Evolutionary conservation across 2,329 filamentous ascomycete species (phyloP).

Genomic region (Penicillium sp.): DNA sequence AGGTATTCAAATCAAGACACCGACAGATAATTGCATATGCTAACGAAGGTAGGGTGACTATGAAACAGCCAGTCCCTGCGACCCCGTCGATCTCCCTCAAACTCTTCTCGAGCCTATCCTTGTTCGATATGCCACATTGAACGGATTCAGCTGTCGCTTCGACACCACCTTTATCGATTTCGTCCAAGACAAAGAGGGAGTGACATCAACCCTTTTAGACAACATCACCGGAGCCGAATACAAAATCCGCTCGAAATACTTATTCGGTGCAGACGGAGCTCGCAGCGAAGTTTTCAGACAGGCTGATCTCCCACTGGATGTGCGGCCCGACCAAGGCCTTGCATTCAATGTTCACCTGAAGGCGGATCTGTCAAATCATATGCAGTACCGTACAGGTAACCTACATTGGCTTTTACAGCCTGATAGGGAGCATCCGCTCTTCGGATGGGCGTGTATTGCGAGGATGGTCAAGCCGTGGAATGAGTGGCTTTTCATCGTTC

Average conservation of each 20-base stretch:
- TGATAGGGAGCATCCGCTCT: constrained; percentile 48
- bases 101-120: constrained; percentile 48
- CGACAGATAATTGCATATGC: neutral
- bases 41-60: constrained; percentile 38
- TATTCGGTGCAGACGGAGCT: constrained; percentile 57
- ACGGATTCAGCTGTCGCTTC: constrained; percentile 44
- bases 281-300: constrained; percentile 45
- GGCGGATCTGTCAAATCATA: constrained; percentile 42
- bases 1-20: constrained; percentile 25
- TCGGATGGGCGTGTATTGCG: constrained; percentile 48
- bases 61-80: constrained; percentile 42
- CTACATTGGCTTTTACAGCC: constrained; percentile 59
- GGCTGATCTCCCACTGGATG: constrained; percentile 45
- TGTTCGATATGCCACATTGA: constrained; percentile 38
- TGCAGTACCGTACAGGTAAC: constrained; percentile 50
- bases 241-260: constrained; percentile 49
- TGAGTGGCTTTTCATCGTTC: constrained; percentile 57
- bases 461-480: constrained; percentile 61
- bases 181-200: constrained; percentile 21
- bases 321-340: constrained; percentile 45
- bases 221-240: constrained; percentile 38
- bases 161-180: constrained; percentile 40
- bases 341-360: constrained; percentile 49
- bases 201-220: constrained; percentile 37
- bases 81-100: constrained; percentile 45